A percentile compares a stretch with the other conserved stretches of the same genome.
Evolutionary conservation across 1,284 basidiomycete genomes (phyloP).

Genomic region (Hypsizygus ulmarius): DNA sequence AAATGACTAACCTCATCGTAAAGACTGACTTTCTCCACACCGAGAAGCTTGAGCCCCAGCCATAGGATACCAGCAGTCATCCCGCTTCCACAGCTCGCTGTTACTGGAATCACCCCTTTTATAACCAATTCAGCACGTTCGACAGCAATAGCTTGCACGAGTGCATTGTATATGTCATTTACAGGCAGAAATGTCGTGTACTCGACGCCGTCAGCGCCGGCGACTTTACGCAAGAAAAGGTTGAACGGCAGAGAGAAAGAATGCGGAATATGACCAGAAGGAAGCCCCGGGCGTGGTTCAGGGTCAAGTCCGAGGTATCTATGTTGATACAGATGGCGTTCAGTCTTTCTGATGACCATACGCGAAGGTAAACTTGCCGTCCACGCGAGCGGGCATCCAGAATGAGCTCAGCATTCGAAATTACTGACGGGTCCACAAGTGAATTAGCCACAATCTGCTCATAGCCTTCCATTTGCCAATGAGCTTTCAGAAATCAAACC

Average conservation of each 20-base stretch:
- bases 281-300: slow-evolving; percentile 86
- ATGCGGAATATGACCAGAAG: slow-evolving; percentile 92
- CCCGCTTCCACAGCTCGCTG: slow-evolving; percentile 85
- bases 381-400: slow-evolving; percentile 84
- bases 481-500: slow-evolving; percentile 19
- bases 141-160: slow-evolving; percentile 59
- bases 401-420: slow-evolving; percentile 63
- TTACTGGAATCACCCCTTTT: slow-evolving; percentile 55
- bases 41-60: slow-evolving; percentile 77
- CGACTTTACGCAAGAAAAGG: slow-evolving; percentile 62
- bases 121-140: slow-evolving; percentile 55
- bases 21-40: slow-evolving; percentile 57
- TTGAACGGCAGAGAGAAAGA: slow-evolving; percentile 86
- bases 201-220: slow-evolving; percentile 37
- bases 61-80: slow-evolving; percentile 97
- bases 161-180: slow-evolving; percentile 55
- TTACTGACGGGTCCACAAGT: slow-evolving; percentile 39
- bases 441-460: slow-evolving; percentile 81
- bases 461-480: slow-evolving; percentile 55
- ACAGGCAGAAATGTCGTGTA: slow-evolving; percentile 68
- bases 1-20: slow-evolving; percentile 76
- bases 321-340: background rate
- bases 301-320: slow-evolving; percentile 82
- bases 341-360: too few relatives aligned
- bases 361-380: slow-evolving; percentile 47